These are phyloP conservation scores for Didymella keratinophila DNA, from an alignment of 2,329 filamentous ascomycete genomes.

Conservation along the genomic window DNA sequence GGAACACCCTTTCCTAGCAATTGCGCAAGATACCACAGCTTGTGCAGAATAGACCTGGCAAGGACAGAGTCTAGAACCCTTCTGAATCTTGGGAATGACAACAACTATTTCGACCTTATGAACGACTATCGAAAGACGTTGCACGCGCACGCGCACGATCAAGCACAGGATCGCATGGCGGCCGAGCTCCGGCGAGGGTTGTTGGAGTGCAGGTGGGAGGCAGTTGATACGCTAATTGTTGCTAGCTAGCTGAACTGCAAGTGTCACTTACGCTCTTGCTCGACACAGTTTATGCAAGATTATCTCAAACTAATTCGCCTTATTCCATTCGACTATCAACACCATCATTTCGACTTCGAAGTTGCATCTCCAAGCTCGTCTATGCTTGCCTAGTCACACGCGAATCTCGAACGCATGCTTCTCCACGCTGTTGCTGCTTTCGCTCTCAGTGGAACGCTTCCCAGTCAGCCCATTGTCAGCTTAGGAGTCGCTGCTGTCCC, in stretches of 20 bases:
- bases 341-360: neutral
- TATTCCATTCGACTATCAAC: neutral
- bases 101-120: neutral
- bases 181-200: neutral
- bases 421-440: neutral
- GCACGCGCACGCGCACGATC: neutral
- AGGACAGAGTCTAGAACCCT: neutral
- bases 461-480: neutral
- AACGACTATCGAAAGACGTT: neutral
- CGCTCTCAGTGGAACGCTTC: neutral
- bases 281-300: neutral
- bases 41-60: neutral
- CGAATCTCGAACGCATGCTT: slow-evolving; percentile 6
- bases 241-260: neutral
- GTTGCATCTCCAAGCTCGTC: too few relatives aligned
- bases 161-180: neutral
- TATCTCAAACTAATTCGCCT: neutral
- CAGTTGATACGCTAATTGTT: neutral
- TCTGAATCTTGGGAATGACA: neutral
- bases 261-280: neutral
- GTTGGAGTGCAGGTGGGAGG: neutral
- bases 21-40: neutral
- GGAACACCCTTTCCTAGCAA: neutral
- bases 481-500: neutral
- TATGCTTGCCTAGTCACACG: slow-evolving; percentile 1